Base-by-base conservation (phyloP, 2,329 filamentous ascomycete species). In the Hymenoscyphus albidus region DNA sequence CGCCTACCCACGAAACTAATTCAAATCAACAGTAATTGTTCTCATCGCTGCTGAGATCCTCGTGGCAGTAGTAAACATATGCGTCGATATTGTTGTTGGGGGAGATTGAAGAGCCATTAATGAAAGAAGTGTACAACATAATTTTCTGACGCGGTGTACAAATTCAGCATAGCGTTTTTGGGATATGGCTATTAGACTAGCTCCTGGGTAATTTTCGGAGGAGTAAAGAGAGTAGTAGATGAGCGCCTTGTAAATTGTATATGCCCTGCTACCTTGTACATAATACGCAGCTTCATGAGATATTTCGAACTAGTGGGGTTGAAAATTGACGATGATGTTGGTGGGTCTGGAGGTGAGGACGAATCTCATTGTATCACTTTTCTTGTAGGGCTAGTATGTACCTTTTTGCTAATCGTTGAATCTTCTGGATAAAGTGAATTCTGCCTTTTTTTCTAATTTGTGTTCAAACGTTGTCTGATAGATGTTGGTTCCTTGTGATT, bases 41-140 rank as follows among this genome's bases (percentile, higher is more conserved):
- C 86, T 99, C 59, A 97, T 99, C 74, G 94, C 93, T 7, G 93
- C 93, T 13, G 95, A 99, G 76, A 97, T 98, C 67, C 80, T 97
- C 7, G 93, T 98, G 58, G 93, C 93, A 1, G 90, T 87, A 18
- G 89, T 98, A 72, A 98, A 98, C 77, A 98, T 99, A 68, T 85
- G 97, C 38, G 95, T 98, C 40, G 95, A 98, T 77, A 76, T 98
- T 70, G 96, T 96, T 74, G 93, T 90, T 64, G 84, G 83, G 62
- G 79, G 85, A 54, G 83, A 88, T 69, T 86, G 78, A 62, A 5
- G 48, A 54, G 48, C 5, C 18, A 54, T 27, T 22, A 54, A 22
- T 10, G 22, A 54, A 27, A 18, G 22, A 54, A 18, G n/a, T 54
- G 48, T 54, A 54, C 22, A 22, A 54, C 22, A 13, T 18, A 13